Conservation (phyloP, 352 stramenopile genomes). For the Thalassiosira pacifica region DNA sequence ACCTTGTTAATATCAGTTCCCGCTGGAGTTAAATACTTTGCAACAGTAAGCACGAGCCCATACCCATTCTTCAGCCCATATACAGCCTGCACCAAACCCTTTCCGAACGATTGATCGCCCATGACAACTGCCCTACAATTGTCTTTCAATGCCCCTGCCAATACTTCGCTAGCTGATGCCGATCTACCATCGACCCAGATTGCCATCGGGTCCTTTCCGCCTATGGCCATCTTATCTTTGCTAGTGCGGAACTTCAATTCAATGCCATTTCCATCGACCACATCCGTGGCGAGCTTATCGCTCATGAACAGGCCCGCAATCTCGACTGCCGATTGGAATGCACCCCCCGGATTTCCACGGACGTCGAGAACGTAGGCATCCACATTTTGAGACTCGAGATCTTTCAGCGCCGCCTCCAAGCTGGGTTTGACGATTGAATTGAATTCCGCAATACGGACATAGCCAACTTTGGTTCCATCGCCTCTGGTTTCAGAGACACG, state of each 20-base stretch:
- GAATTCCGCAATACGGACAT: slow-evolving; percentile 84
- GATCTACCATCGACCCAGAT: slow-evolving; percentile 83
- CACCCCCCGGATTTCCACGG: slow-evolving; percentile 79
- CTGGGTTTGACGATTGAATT: slow-evolving; percentile 77
- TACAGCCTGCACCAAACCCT: slow-evolving; percentile 87
- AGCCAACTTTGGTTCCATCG: slow-evolving; percentile 82
- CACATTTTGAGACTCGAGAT: slow-evolving; percentile 68
- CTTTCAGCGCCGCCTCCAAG: slow-evolving; percentile 72
- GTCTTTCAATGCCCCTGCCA: slow-evolving; percentile 81
- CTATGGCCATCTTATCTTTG: slow-evolving; percentile 61
- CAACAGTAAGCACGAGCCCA: slow-evolving; percentile 85
- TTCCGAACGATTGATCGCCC: slow-evolving; percentile 84
- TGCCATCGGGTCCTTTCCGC: slow-evolving; percentile 65
- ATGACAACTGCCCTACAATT: slow-evolving; percentile 85
- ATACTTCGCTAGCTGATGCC: slow-evolving; percentile 85
- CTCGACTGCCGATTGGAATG: slow-evolving; percentile 85
- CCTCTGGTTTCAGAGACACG: slow-evolving; percentile 72
- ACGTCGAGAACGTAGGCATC: slow-evolving; percentile 85
- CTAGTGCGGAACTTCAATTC: slow-evolving; percentile 75
- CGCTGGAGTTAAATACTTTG: slow-evolving; percentile 81
- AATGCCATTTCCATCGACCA: slow-evolving; percentile 77
- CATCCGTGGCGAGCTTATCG: slow-evolving; percentile 79
- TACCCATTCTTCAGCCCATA: slow-evolving; percentile 86
- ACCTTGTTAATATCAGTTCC: slow-evolving; percentile 85
- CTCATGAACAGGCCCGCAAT: slow-evolving; percentile 84